These are phyloP conservation scores for Punica granatum DNA, from an alignment of 345 rosid genomes.

Conservation along the genomic window DNA sequence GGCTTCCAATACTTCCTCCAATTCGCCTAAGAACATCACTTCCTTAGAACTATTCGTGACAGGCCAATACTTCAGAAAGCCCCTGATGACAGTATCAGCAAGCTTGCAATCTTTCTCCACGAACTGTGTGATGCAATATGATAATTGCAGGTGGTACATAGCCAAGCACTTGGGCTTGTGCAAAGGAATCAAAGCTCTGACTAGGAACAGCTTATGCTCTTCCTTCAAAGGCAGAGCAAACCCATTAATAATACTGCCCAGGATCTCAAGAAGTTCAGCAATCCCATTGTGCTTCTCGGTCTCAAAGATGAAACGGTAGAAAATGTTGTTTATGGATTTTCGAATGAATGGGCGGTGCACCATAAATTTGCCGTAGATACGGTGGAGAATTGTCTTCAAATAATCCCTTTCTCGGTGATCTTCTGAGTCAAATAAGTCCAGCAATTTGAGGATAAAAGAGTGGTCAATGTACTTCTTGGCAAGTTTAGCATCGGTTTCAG, in stretches of 20 bases:
- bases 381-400: conserved; percentile 20
- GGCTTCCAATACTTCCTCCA: conserved; percentile 20
- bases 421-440: conserved; percentile 20
- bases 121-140: conserved; percentile 18
- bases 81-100: conserved; percentile 18
- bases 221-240: conserved; percentile 20
- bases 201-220: conserved; percentile 18
- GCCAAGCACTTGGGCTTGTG: conserved; percentile 21
- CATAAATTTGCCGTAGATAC: conserved; percentile 20
- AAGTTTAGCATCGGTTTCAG: conserved; percentile 18
- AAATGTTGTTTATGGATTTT: conserved; percentile 19
- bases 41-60: conserved; percentile 18
- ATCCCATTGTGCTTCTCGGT: conserved; percentile 22
- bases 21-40: conserved; percentile 20
- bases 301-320: conserved; percentile 17
- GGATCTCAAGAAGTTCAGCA: conserved; percentile 16
- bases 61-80: conserved; percentile 20
- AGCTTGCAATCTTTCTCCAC: conserved; percentile 21
- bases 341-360: conserved; percentile 21
- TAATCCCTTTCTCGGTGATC: conserved; percentile 21
- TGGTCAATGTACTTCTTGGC: conserved; percentile 18
- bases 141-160: conserved; percentile 20
- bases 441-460: conserved; percentile 19
- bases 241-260: conserved; percentile 19
- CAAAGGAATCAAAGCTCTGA: conserved; percentile 18